These are phyloP conservation scores for Botryosphaeria agaves DNA, from an alignment of 2,329 filamentous ascomycete genomes.

Conservation along the genomic window DNA sequence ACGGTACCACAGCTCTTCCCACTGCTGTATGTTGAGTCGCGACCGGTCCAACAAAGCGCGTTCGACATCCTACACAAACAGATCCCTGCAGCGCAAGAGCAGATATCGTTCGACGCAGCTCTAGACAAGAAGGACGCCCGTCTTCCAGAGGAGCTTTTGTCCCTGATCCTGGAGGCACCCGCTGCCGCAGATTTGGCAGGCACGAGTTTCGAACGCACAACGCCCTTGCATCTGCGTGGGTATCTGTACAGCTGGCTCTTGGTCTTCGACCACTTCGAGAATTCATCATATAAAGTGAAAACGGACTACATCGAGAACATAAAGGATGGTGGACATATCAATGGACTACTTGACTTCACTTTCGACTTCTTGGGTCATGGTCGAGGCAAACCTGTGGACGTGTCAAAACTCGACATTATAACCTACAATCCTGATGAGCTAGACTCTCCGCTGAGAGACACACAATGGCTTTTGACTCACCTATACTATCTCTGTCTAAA, in stretches of 20 bases:
- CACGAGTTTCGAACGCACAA: conserved; percentile 42
- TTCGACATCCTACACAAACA: conserved; percentile 65
- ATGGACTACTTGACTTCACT: conserved; percentile 55
- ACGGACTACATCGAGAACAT: conserved; percentile 65
- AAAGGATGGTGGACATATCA: conserved; percentile 53
- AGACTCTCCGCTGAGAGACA: conserved; percentile 51
- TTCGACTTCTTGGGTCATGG: conserved; percentile 76
- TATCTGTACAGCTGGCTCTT: conserved; percentile 85
- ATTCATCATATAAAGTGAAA: conserved; percentile 54
- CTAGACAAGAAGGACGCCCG: conserved; percentile 54
- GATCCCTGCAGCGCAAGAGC: conserved; percentile 63
- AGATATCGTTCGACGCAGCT: conserved; percentile 61
- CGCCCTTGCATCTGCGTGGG: conserved; percentile 53
- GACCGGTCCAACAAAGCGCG: conserved; percentile 59
- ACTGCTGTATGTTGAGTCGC: conserved; percentile 58
- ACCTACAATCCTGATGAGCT: conserved; percentile 38
- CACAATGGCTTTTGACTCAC: conserved; percentile 71
- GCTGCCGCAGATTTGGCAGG: conserved; percentile 50
- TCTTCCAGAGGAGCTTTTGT: conserved; percentile 71
- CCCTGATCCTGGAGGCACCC: conserved; percentile 64
- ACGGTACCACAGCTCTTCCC: conserved; percentile 42
- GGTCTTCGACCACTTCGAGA: conserved; percentile 64
- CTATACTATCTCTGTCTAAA: conserved; percentile 70
- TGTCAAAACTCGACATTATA: conserved; percentile 52
- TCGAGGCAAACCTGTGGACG: conserved; percentile 51